phyloP scores from a whole-genome alignment of 2,329 filamentous ascomycete species.

The Apiospora marii region DNA sequence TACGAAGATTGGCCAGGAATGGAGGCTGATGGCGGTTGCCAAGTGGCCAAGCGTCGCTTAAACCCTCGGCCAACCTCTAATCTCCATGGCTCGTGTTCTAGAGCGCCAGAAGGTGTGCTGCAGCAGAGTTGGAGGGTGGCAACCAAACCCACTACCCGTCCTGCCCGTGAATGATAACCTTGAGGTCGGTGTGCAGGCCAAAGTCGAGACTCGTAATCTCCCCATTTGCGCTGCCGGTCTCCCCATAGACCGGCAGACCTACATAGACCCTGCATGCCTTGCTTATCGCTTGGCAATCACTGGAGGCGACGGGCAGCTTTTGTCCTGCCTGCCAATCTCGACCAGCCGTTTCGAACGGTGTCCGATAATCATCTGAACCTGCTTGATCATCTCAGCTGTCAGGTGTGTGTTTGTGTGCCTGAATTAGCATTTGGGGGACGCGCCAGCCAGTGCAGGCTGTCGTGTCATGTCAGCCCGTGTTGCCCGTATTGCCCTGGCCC shows the following conservation, averaged over 20 bases:
- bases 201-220: no score
- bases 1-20: background rate
- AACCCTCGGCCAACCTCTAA: background rate
- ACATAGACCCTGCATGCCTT: background rate
- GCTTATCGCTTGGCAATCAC: background rate
- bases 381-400: background rate
- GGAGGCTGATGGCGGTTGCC: conserved; percentile 3
- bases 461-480: background rate
- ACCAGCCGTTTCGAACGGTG: background rate
- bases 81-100: background rate
- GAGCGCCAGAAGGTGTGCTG: background rate
- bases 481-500: background rate
- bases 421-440: background rate
- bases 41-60: background rate
- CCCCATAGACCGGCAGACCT: no score
- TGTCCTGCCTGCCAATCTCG: background rate
- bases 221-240: no score
- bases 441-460: background rate
- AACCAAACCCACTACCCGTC: background rate
- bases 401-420: background rate
- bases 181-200: no score
- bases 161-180: background rate
- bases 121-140: background rate
- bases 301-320: no score
- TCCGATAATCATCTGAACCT: background rate